These are phyloP conservation scores for Metschnikowia shivogae DNA, from an alignment of 805 yeast genomes.

Conservation along the genomic window DNA sequence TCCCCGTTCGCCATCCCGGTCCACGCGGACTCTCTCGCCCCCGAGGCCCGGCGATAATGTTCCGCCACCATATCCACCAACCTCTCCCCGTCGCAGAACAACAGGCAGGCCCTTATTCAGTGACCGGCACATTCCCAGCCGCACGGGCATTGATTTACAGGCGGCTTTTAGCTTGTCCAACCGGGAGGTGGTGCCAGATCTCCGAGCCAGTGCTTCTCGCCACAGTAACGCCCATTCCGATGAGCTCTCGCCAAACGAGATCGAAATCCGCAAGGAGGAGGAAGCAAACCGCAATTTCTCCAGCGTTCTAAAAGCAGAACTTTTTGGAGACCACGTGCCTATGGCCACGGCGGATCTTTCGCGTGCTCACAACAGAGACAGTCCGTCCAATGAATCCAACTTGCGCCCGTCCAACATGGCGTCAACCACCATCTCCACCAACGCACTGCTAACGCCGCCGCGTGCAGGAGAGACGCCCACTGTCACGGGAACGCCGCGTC, in stretches of 20 bases:
- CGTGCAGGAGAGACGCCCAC: constrained; percentile 9
- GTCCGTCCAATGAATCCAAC: constrained; percentile 6
- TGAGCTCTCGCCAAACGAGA: constrained; percentile 46
- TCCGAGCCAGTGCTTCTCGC: constrained; percentile 17
- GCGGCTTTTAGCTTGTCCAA: constrained; percentile 68
- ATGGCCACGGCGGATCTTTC: constrained; percentile 36
- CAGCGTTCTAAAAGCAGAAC: constrained; percentile 78
- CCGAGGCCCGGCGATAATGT: constrained; percentile 30
- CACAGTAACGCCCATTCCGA: constrained; percentile 5
- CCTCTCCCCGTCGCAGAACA: constrained; percentile 49
- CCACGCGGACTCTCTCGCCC: constrained; percentile 36
- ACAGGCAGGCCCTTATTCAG: constrained; percentile 52
- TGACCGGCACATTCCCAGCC: constrained; percentile 83
- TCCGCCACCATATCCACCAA: constrained; percentile 19
- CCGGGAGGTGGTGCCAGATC: constrained; percentile 40
- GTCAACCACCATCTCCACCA: constrained; percentile 5
- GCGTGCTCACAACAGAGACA: constrained; percentile 10
- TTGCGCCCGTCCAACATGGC: constrained; percentile 7
- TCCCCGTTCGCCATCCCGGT: constrained; percentile 40
- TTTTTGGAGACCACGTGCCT: constrained; percentile 85
- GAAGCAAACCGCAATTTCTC: constrained; percentile 88
- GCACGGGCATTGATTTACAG: constrained; percentile 83
- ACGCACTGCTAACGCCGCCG: constrained; percentile 23
- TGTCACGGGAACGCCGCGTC: constrained; percentile 34
- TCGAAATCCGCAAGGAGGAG: constrained; percentile 64